Evolutionary conservation across 2,329 filamentous ascomycete species (phyloP), one percentile per base, ranked within the genome.

Genomic region (Ophiostoma australiae): DNA sequence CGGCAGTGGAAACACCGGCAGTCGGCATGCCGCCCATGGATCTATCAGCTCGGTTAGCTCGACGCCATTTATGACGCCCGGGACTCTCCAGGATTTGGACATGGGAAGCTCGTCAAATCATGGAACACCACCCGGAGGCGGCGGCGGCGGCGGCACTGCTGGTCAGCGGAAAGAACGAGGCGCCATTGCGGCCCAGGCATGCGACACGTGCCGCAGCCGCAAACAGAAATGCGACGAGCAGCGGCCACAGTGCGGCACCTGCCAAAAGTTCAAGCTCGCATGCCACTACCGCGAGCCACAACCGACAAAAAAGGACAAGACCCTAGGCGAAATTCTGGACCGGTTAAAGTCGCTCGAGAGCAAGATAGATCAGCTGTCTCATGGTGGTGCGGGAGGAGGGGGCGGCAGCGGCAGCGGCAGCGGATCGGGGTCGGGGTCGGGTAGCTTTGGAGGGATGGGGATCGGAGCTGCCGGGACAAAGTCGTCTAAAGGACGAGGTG

Each of bases 151-250:
- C 10, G 70, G 71, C 11, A 41, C 13, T 11, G 52, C n/a, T 11
- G 23, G 73, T n/a, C 77, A 78, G 20, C 77, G 81, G 68, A 80
- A 81, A 70, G 81, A 83, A 72, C 77, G 83, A 70, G 83, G 82
- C 11, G 80, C 81, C 15, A 84, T 86, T 69, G 84, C 84, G 65
- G 82, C 82, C n/a, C 70, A 84, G 80, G 86, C 86, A 27, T 89
- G 86, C 79, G 85, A 88, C 75, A 87, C 83, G 39, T 89, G 86
- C 77, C 83, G 86, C 68, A 79, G 77, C 69, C 85, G 87, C 74
- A 90, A 90, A 78, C 87, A 88, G 74, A 87, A 85, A 80, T 90
- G 88, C 78, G 87, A 89, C 76, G 87, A 90, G 77, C 81, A 83
- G 75, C 81, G 86, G 70, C 87, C 87, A 23, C 87, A 86, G 77